Percentiles rank a stretch among this genome's conserved stretches.
Evolutionary conservation across 1,284 basidiomycete species (phyloP).

Genomic region (Malassezia vespertilionis): DNA sequence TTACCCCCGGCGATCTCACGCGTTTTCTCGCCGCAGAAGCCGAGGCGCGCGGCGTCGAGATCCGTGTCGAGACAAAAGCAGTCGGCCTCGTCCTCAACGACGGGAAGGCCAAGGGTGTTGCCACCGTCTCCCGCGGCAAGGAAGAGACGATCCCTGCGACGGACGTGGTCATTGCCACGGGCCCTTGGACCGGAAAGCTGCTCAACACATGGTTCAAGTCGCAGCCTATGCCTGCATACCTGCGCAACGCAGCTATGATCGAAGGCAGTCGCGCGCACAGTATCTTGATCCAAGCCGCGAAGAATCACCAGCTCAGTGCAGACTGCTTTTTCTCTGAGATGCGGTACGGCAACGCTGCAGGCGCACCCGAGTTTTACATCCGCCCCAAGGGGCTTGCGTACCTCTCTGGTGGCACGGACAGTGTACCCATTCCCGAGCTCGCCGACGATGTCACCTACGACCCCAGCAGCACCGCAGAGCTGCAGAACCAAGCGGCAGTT

Average conservation of each 20-base stretch:
- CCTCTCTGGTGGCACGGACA: constrained; percentile 49
- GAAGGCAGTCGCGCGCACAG: constrained; percentile 52
- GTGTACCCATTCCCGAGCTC: constrained; percentile 44
- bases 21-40: constrained; percentile 60
- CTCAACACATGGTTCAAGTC: constrained; percentile 52
- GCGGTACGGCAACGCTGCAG: constrained; percentile 38
- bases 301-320: constrained; percentile 35
- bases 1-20: constrained; percentile 70
- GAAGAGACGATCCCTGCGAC: constrained; percentile 30
- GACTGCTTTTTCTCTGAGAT: constrained; percentile 54
- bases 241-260: constrained; percentile 45
- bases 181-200: constrained; percentile 69
- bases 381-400: constrained; percentile 48
- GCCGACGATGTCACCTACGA: constrained; percentile 42
- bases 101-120: constrained; percentile 20
- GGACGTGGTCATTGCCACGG: constrained; percentile 62
- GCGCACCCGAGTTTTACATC: constrained; percentile 34
- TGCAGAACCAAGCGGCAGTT: constrained; percentile 50
- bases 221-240: constrained; percentile 25
- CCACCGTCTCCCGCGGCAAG: constrained; percentile 14
- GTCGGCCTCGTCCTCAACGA: constrained; percentile 20
- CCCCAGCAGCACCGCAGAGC: constrained; percentile 46
- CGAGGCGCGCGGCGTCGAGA: constrained; percentile 48
- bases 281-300: constrained; percentile 48
- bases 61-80: constrained; percentile 46